These are phyloP conservation scores for Edaphochlamys debaryana DNA, from an alignment of 139 green algal species.

Conservation along the genomic window DNA sequence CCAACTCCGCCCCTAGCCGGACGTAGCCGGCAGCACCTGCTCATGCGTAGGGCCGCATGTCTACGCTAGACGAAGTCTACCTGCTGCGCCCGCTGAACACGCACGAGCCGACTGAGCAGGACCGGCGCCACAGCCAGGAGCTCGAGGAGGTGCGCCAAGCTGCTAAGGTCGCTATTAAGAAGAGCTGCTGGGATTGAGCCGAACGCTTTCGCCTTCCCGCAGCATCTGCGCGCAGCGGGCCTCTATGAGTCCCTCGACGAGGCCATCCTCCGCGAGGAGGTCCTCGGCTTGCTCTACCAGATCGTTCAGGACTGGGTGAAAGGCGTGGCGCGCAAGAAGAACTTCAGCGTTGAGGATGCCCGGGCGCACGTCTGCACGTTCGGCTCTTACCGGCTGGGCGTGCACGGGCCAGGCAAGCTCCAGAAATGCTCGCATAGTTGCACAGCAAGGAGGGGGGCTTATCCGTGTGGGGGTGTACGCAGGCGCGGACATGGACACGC, in stretches of 20 bases:
- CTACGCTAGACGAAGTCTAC: constrained; percentile 23
- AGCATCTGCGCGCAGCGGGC: constrained; percentile 59
- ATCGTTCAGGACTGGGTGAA: constrained; percentile 82
- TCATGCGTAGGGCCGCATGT: too few species aligned
- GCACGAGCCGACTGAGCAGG: background rate
- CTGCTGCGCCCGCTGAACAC: constrained; percentile 23
- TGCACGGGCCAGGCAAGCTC: constrained; percentile 87
- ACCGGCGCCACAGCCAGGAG: constrained; percentile 56
- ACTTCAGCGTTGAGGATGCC: constrained; percentile 69
- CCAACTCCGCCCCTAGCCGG: too few species aligned
- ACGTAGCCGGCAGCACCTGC: too few species aligned
- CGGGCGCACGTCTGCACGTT: constrained; percentile 95
- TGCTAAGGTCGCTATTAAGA: background rate
- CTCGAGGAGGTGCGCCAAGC: constrained; percentile 53
- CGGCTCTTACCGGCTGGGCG: constrained; percentile 93
- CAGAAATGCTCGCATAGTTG: background rate
- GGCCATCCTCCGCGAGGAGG: constrained; percentile 66
- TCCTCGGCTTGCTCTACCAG: constrained; percentile 63
- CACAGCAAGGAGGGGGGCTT: too few species aligned
- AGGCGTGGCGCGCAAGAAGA: constrained; percentile 53
- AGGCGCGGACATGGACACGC: constrained; percentile 96
- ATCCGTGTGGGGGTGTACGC: constrained; percentile 14
- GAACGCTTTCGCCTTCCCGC: background rate
- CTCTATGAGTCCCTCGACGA: constrained; percentile 76
- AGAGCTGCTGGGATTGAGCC: background rate